Evolutionary conservation across 2,329 filamentous ascomycete genomes (phyloP).

Genomic region (Aspergillus sergii): DNA sequence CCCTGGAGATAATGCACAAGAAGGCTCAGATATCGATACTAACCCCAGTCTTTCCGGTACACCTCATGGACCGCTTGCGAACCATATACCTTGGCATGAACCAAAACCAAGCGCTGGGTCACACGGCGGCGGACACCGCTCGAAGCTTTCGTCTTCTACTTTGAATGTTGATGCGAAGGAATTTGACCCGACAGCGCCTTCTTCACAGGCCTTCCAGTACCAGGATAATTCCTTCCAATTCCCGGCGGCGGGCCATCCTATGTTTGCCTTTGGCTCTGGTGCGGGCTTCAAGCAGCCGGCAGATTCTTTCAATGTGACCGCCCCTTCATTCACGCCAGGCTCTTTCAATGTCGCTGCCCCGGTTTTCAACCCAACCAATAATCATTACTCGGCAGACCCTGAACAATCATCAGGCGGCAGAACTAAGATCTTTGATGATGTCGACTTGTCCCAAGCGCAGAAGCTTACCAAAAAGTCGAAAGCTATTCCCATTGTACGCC

Average conservation of each 20-base stretch:
- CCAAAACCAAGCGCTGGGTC: conserved; percentile 35
- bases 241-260: conserved; percentile 29
- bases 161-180: conserved; percentile 88
- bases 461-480: conserved; percentile 75
- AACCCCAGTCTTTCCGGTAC: conserved; percentile 74
- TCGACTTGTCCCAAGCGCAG: conserved; percentile 63
- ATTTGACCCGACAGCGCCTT: conserved; percentile 67
- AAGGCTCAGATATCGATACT: conserved; percentile 69
- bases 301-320: conserved; percentile 68
- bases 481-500: conserved; percentile 77
- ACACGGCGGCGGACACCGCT: conserved; percentile 59
- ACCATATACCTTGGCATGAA: conserved; percentile 38
- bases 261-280: conserved; percentile 34
- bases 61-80: conserved; percentile 45
- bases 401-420: conserved; percentile 23
- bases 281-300: conserved; percentile 33
- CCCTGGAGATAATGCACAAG: conserved; percentile 43
- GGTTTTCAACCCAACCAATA: conserved; percentile 66
- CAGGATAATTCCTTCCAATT: conserved; percentile 48
- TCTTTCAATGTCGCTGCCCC: conserved; percentile 78
- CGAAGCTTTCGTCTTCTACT: conserved; percentile 72
- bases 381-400: conserved; percentile 28
- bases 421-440: conserved; percentile 67
- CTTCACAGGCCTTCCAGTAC: conserved; percentile 48
- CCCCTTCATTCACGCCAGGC: conserved; percentile 69